Evolutionary conservation across 768 basidiomycete species (phyloP), one percentile per base, ranked within the genome.

Genomic region (Tylopilus rubrobrunneus): DNA sequence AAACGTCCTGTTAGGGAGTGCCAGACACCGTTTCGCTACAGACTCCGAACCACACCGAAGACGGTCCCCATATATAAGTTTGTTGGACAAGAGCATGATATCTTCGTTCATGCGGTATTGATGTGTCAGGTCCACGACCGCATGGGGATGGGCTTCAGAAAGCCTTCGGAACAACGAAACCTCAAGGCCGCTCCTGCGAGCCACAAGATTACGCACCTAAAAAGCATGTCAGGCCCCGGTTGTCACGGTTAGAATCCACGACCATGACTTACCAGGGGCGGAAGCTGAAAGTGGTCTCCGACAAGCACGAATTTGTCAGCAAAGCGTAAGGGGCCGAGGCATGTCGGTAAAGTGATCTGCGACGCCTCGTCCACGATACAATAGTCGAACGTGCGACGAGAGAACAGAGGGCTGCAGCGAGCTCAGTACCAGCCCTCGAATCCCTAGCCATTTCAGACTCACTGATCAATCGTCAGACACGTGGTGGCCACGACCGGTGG

Each of bases 361-460:
- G 97, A 98, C 0, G 97, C 97, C 68, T 99, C 97, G 57, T 98
- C 97, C 17, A 99, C 87, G 52, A 99, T 97, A 72, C 96, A 98
- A 63, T 92, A 94, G 67, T 99, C 94, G 63, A 98, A 99, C 21
- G 73, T 83, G 7, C 96, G 80, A 10, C 88, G 82, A 45, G 80
- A 78, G 70, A 99, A 98, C 7, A 99, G 63, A 0, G 93, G 83
- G 63, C 95, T 93, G 57, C 27, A 25, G 31, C 39, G 37, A 41
- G 49, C 34, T 60, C n/a, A 59, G 52, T 34, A 31, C 57, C 40
- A 55, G 14, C 25, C 7, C 23, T 44, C 44, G 34, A 51, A 1
- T 34, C 14, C 40, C 31, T 27, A 2, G 31, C 8, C 9, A 10
- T 45, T 19, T 45, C 25, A 48, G 4, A 77, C 91, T 68, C 60